These are phyloP conservation scores for Fusarium annulatum DNA, from an alignment of 2,329 filamentous ascomycete genomes.

Conservation along the genomic window DNA sequence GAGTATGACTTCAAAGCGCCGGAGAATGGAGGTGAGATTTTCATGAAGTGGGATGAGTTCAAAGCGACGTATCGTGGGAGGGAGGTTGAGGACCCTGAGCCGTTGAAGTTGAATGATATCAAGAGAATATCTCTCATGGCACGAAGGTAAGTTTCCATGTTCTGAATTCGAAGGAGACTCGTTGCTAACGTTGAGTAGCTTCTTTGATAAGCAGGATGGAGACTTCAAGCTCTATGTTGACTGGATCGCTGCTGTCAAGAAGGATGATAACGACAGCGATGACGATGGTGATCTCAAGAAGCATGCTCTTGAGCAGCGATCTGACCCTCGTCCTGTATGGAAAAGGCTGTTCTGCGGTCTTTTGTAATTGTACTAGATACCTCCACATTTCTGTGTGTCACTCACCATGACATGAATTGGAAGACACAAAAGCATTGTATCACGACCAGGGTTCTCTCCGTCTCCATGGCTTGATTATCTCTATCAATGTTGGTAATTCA, in stretches of 20 bases:
- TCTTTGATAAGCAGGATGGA: conserved; percentile 79
- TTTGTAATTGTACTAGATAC: conserved; percentile 18
- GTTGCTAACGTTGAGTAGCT: conserved; percentile 61
- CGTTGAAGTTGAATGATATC: conserved; percentile 69
- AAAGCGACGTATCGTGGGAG: conserved; percentile 79
- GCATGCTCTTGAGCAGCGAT: conserved; percentile 1
- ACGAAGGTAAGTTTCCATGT: conserved; percentile 69
- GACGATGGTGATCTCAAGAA: conserved; percentile 41
- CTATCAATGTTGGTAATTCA: background rate
- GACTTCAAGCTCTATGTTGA: conserved; percentile 61
- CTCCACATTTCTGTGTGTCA: background rate
- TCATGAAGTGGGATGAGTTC: conserved; percentile 72
- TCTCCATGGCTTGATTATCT: background rate
- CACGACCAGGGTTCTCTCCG: background rate
- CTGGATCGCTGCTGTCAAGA: conserved; percentile 45
- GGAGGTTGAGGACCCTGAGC: conserved; percentile 67
- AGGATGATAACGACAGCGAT: conserved; percentile 38
- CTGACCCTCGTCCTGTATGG: conserved; percentile 36
- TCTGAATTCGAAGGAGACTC: background rate
- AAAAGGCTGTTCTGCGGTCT: conserved; percentile 45
- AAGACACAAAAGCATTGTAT: background rate
- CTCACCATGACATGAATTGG: background rate
- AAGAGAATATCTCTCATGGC: conserved; percentile 82
- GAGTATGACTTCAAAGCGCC: conserved; percentile 73
- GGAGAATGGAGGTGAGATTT: conserved; percentile 53